A percentile compares a stretch with the other conserved stretches of the same genome.
Evolutionary conservation across 306 rosid species (phyloP).

Genomic region (Pterocarpus macrocarpus): DNA sequence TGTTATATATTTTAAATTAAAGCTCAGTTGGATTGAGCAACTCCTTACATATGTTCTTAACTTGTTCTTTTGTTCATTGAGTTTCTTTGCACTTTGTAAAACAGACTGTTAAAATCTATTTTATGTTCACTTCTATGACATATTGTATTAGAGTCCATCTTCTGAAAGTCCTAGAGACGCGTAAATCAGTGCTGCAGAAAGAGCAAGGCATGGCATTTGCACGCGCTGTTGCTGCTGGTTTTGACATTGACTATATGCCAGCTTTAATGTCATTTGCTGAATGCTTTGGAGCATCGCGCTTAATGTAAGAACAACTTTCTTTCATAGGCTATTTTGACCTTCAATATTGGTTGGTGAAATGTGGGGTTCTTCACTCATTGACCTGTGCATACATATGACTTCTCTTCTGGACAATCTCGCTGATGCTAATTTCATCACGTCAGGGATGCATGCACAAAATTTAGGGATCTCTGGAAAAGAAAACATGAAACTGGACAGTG

Average conservation of each 20-base stretch:
- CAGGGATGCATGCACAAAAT: constrained; percentile 88
- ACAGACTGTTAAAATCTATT: constrained; percentile 31
- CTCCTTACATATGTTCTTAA: background rate
- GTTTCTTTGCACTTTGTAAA: constrained; percentile 36
- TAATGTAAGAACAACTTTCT: constrained; percentile 66
- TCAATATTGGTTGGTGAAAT: constrained; percentile 26
- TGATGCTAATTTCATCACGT: constrained; percentile 38
- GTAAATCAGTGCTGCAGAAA: constrained; percentile 87
- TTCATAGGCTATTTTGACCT: constrained; percentile 29
- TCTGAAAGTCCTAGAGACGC: constrained; percentile 92
- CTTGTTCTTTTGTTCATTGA: constrained; percentile 11
- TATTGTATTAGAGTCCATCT: constrained; percentile 79
- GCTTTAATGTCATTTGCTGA: constrained; percentile 85
- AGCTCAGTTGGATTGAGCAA: constrained; percentile 11
- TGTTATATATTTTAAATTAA: constrained; percentile 5
- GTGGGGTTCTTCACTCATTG: constrained; percentile 45
- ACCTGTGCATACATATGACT: constrained; percentile 18
- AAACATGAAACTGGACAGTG: constrained; percentile 99
- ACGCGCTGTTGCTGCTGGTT: constrained; percentile 99
- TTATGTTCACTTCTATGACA: constrained; percentile 31
- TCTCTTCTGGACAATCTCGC: constrained; percentile 29
- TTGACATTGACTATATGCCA: constrained; percentile 76
- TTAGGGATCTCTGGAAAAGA: constrained; percentile 87
- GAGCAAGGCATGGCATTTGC: constrained; percentile 99
- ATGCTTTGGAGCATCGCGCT: constrained; percentile 93